phyloP scores from a whole-genome alignment of 2,329 filamentous ascomycete species.

The Metarhizium guizhouense region DNA sequence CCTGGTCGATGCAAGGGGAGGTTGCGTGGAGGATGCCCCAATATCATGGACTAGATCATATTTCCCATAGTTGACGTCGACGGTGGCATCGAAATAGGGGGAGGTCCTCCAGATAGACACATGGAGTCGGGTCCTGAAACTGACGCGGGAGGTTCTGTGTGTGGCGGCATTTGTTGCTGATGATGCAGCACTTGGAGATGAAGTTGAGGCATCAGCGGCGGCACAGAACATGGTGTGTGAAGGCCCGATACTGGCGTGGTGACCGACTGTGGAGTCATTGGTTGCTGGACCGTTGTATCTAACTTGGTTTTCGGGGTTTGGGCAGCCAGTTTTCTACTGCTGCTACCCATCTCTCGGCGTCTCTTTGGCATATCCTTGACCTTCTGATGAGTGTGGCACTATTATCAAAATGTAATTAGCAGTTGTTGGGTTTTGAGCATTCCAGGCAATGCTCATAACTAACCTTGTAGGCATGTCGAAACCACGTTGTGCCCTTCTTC shows the following conservation, averaged over 20 bases:
- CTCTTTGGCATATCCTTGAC: constrained; percentile 63
- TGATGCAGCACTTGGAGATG: constrained; percentile 4
- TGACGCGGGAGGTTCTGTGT: background rate
- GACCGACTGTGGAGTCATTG: constrained; percentile 19
- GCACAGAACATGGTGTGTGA: constrained; percentile 4
- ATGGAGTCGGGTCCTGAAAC: background rate
- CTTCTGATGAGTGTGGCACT: constrained; percentile 66
- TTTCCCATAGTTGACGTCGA: background rate
- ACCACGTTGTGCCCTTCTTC: constrained; percentile 91
- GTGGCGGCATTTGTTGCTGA: constrained; percentile 3
- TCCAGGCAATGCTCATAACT: constrained; percentile 11
- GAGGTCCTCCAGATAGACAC: background rate
- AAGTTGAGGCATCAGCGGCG: constrained; percentile 1
- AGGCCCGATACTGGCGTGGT: constrained; percentile 10
- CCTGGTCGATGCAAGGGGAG: background rate
- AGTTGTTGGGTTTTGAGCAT: background rate
- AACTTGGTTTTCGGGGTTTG: constrained; percentile 36
- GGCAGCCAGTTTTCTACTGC: constrained; percentile 23
- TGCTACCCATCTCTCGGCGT: constrained; percentile 48
- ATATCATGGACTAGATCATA: background rate
- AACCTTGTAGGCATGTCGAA: constrained; percentile 82
- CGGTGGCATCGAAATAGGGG: background rate
- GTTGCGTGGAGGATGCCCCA: background rate
- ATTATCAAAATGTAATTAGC: background rate
- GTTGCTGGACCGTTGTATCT: constrained; percentile 28